Evolutionary conservation across 2,329 filamentous ascomycete genomes (phyloP).

Genomic region (Fusarium haematococcum): DNA sequence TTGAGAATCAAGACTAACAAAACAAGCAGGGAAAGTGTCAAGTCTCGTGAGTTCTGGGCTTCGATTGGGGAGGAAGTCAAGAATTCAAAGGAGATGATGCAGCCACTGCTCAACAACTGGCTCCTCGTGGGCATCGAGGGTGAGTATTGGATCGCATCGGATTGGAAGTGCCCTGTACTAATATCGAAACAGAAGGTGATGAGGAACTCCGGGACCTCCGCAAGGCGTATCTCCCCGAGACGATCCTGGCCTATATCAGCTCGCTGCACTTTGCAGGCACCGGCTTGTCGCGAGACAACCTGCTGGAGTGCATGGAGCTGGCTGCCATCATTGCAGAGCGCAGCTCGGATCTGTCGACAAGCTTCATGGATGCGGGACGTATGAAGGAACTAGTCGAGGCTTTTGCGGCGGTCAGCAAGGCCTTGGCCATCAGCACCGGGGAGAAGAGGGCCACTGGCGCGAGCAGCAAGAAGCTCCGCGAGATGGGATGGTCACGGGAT

Average conservation of each 20-base stretch:
- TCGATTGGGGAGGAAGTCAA: slow-evolving; percentile 67
- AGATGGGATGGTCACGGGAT: slow-evolving; percentile 73
- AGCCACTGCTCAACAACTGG: slow-evolving; percentile 74
- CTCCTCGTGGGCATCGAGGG: slow-evolving; percentile 67
- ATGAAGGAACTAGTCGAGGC: slow-evolving; percentile 82
- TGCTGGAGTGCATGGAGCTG: slow-evolving; percentile 89
- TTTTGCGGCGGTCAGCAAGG: slow-evolving; percentile 82
- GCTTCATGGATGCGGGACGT: slow-evolving; percentile 72
- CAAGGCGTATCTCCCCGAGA: slow-evolving; percentile 85
- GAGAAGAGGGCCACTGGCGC: slow-evolving; percentile 65
- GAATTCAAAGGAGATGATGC: slow-evolving; percentile 66
- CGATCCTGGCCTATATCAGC: slow-evolving; percentile 84
- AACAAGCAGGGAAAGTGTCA: slow-evolving; percentile 45
- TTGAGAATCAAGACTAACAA: slow-evolving; percentile 43
- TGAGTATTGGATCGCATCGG: slow-evolving; percentile 49
- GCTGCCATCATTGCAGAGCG: slow-evolving; percentile 80
- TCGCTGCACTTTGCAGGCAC: slow-evolving; percentile 84
- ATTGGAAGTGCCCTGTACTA: slow-evolving; percentile 6
- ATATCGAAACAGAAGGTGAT: slow-evolving; percentile 62
- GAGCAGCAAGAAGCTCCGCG: slow-evolving; percentile 69
- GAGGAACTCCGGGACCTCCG: slow-evolving; percentile 74
- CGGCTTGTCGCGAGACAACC: slow-evolving; percentile 77
- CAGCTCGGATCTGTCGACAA: slow-evolving; percentile 72
- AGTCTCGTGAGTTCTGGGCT: slow-evolving; percentile 63
- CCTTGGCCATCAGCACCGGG: slow-evolving; percentile 68